phyloP scores from a whole-genome alignment of 495 filamentous ascomycete genomes.

The Trichoderma erinaceum region DNA sequence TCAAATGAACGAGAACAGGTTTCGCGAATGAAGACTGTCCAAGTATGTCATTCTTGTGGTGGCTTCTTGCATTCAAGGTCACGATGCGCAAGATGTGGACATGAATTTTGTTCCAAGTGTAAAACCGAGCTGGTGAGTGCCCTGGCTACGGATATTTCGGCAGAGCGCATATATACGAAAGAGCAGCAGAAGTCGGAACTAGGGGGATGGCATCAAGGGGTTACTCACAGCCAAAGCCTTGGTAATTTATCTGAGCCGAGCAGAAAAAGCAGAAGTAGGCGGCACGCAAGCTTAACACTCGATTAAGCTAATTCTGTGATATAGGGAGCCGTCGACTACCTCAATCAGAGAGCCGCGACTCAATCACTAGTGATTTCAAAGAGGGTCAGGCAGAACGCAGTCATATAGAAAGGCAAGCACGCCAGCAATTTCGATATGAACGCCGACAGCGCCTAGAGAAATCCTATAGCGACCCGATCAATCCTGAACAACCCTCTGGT shows the following conservation, averaged over 20 bases:
- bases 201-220: background rate
- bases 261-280: background rate
- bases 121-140: slow-evolving; percentile 8
- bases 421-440: background rate
- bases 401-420: background rate
- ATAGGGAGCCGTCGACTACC: background rate
- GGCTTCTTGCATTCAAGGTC: slow-evolving; percentile 14
- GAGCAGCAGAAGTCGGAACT: background rate
- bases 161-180: background rate
- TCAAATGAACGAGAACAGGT: slow-evolving; percentile 17
- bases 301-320: background rate
- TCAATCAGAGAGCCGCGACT: slow-evolving; percentile 1
- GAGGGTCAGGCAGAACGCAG: background rate
- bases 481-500: background rate
- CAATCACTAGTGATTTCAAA: background rate
- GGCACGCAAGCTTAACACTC: background rate
- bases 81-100: slow-evolving; percentile 21
- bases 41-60: slow-evolving; percentile 20
- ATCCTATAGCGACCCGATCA: background rate
- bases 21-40: background rate
- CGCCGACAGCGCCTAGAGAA: background rate
- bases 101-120: slow-evolving; percentile 21
- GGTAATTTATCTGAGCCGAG: background rate
- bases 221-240: background rate
- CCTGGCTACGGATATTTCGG: background rate